These are phyloP conservation scores for Aureobasidium uvarum DNA, from an alignment of 2,329 filamentous ascomycete genomes.

Conservation along the genomic window DNA sequence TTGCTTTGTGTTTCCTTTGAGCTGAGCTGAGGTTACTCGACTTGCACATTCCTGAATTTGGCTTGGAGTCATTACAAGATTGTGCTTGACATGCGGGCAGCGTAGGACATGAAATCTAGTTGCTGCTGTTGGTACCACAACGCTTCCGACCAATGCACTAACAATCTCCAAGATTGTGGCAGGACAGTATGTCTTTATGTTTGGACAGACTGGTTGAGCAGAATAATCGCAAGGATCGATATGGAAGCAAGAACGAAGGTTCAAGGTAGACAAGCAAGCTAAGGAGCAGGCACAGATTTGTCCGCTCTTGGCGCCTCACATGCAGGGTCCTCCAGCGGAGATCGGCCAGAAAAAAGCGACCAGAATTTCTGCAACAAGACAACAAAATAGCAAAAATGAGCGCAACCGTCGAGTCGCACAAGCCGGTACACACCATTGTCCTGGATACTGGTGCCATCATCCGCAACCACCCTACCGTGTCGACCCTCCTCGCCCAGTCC, in stretches of 20 bases:
- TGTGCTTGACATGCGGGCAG: conserved; percentile 7
- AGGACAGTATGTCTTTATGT: not conserved
- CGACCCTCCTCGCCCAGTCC: conserved; percentile 73
- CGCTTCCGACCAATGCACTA: conserved; percentile 2
- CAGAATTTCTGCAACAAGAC: not conserved
- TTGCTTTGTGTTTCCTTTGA: conserved; percentile 13
- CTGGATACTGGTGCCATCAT: conserved; percentile 92
- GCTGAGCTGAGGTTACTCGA: not conserved
- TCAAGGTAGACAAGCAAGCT: not conserved
- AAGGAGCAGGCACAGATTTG: not conserved
- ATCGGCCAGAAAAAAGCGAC: not conserved
- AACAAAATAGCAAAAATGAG: not conserved
- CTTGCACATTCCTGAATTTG: not conserved
- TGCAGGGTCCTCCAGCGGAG: conserved; percentile 6
- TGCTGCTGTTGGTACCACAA: not conserved
- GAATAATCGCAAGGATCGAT: not conserved
- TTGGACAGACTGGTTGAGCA: not conserved
- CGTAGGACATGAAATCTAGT: not conserved
- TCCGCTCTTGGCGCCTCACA: not conserved
- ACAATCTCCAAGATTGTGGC: not conserved
- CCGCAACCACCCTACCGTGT: conserved; percentile 84
- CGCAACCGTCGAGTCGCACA: conserved; percentile 45
- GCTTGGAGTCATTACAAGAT: not conserved
- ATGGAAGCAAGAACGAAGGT: not conserved
- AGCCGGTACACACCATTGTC: conserved; percentile 77